Evolutionary conservation across 306 rosid species (phyloP), one percentile per base, ranked within the genome.

Genomic region (Hippophae gyantsensis): DNA sequence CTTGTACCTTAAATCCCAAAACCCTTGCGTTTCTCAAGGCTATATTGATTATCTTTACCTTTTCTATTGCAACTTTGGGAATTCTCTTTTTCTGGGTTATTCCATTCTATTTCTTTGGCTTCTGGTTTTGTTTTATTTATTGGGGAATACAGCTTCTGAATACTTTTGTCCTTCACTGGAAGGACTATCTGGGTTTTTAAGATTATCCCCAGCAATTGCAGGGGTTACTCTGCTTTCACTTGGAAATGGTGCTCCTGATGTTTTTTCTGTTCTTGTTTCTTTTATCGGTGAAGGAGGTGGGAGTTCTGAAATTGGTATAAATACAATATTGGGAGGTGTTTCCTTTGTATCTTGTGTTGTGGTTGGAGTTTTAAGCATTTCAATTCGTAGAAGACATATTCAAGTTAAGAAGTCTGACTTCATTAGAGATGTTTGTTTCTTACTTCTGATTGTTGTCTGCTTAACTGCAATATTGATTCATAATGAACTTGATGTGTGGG

Each of bases 181-280:
- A 42, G 80, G 84, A 11, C 63, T 89, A 63, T 89, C 96, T 9
- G 71, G 52, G 8, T 48, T 83, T 70, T 48, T 89, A 72, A 82
- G 78, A 69, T 82, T 89, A 7, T 82, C 96, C 8, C 96, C 96
- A 0, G 74, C 87, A 14, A 79, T 89, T 18, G 96, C 96, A 6
- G 96, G 96, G 3, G 84, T 83, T 10, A 89, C 96, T 50, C 76
- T 89, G 40, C 94, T 89, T 10, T 89, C 96, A 26, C 75, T 89
- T 0, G 94, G 96, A 32, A 89, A 89, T 18, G 94, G 96, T 0
- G 96, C 94, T 0, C 81, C 94, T 42, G 96, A 88, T 65, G 87
- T 88, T 43, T 85, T 88, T 52, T 67, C 96, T 0, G 81, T 84
- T 56, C 64, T 89, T 56, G 81, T 78, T 57, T 73, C 97, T 0